Evolutionary conservation across 2,329 filamentous ascomycete species (phyloP).

Genomic region (Diplocarpon mali): DNA sequence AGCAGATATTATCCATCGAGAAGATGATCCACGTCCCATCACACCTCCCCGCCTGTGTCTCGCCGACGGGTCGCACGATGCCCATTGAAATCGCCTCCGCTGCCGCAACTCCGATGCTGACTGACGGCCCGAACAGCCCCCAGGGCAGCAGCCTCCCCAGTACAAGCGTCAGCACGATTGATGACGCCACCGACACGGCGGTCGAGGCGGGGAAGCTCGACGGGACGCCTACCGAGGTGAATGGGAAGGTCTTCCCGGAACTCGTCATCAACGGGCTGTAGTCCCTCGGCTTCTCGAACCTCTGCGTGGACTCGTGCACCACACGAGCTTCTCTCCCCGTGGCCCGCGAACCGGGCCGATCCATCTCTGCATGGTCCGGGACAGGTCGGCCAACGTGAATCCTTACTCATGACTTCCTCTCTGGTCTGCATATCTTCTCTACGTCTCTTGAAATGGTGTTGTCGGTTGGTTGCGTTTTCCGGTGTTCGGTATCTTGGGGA

Average conservation of each 20-base stretch:
- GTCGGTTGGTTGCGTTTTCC: neutral
- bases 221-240: neutral
- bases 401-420: constrained; percentile 15
- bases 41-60: constrained; percentile 16
- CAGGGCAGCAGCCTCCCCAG: constrained; percentile 56
- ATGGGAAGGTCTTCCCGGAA: constrained; percentile 17
- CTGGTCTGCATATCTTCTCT: constrained; percentile 9
- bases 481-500: neutral
- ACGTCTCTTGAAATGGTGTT: constrained; percentile 10
- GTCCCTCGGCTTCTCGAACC: constrained; percentile 5
- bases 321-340: constrained; percentile 6
- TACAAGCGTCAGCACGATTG: constrained; percentile 42
- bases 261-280: constrained; percentile 23
- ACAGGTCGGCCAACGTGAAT: constrained; percentile 16
- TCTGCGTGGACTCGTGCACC: neutral
- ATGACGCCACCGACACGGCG: constrained; percentile 20
- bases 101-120: constrained; percentile 54
- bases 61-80: constrained; percentile 24
- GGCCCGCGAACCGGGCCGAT: constrained; percentile 15
- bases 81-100: constrained; percentile 38
- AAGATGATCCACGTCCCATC: constrained; percentile 34
- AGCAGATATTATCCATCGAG: constrained; percentile 55
- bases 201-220: constrained; percentile 11
- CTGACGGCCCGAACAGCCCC: constrained; percentile 58
- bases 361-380: constrained; percentile 4